Percentiles rank a stretch among this genome's conserved stretches.
phyloP scores from a whole-genome alignment of 1,284 basidiomycete species.

The Cutaneotrichosporon sp. region DNA sequence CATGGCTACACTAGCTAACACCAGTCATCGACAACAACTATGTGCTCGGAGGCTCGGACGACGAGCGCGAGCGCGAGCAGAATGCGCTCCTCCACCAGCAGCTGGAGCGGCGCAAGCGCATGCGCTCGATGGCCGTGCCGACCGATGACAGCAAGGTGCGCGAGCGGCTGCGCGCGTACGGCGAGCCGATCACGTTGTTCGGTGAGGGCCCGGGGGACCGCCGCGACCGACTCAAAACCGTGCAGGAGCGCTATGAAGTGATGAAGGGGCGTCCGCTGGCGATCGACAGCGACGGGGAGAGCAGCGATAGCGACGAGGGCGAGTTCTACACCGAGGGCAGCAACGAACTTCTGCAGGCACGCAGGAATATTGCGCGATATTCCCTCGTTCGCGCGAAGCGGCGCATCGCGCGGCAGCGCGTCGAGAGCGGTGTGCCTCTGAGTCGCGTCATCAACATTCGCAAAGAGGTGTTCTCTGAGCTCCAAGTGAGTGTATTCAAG shows the following conservation, averaged over 20 bases:
- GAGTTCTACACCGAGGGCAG: conserved; percentile 96
- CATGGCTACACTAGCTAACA: background rate
- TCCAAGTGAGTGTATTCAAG: conserved; percentile 65
- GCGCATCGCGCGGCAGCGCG: conserved; percentile 81
- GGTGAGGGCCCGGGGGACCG: conserved; percentile 77
- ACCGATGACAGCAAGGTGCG: conserved; percentile 94
- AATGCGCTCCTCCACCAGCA: conserved; percentile 81
- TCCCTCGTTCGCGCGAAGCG: conserved; percentile 92
- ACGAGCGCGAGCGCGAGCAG: conserved; percentile 54
- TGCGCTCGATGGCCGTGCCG: conserved; percentile 89
- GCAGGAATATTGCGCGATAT: conserved; percentile 81
- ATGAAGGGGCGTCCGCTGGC: conserved; percentile 56
- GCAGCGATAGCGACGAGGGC: conserved; percentile 70
- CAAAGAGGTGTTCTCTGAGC: conserved; percentile 80
- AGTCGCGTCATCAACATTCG: conserved; percentile 86
- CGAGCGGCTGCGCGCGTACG: conserved; percentile 81
- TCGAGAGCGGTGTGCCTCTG: conserved; percentile 83
- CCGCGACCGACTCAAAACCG: conserved; percentile 88
- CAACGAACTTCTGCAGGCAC: conserved; percentile 75
- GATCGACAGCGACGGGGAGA: conserved; percentile 49
- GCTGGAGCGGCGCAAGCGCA: conserved; percentile 91
- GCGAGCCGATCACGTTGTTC: conserved; percentile 94
- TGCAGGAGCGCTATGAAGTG: conserved; percentile 83
- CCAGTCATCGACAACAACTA: conserved; percentile 50
- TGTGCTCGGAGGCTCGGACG: conserved; percentile 49